A percentile compares a stretch with the other conserved stretches of the same genome.
phyloP scores from a whole-genome alignment of 1,139 yeast species.

The Yamadazyma kanchanaburiensis region DNA sequence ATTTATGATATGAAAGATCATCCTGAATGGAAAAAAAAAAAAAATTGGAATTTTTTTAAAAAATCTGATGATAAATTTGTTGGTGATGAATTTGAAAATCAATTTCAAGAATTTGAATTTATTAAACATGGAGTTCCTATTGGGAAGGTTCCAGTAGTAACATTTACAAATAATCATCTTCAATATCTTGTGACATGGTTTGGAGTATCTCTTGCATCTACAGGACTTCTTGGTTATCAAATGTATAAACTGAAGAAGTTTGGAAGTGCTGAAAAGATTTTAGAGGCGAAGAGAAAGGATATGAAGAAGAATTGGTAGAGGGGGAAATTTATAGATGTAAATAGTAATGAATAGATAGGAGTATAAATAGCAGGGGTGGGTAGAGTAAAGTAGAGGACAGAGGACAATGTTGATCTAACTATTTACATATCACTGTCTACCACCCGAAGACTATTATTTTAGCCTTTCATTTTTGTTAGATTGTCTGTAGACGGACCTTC shows the following conservation, averaged over 20 bases:
- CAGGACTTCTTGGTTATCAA: constrained; percentile 52
- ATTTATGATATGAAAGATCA: constrained; percentile 64
- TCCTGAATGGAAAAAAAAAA: constrained; percentile 39
- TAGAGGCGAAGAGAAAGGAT: constrained; percentile 39
- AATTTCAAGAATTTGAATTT: constrained; percentile 49
- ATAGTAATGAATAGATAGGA: too few relatives aligned
- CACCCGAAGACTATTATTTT: too few relatives aligned
- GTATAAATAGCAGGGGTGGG: too few relatives aligned
- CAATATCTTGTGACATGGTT: constrained; percentile 96
- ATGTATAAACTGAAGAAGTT: constrained; percentile 29
- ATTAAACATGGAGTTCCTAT: constrained; percentile 84
- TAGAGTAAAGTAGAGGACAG: too few relatives aligned
- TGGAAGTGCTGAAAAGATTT: constrained; percentile 37
- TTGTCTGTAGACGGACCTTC: too few relatives aligned
- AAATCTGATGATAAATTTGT: constrained; percentile 5
- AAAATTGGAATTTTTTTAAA: constrained; percentile 10
- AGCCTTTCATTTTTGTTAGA: too few relatives aligned
- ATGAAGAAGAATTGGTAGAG: constrained; percentile 23
- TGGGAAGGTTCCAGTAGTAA: constrained; percentile 77
- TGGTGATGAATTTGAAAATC: constrained; percentile 29
- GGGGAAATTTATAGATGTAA: too few relatives aligned
- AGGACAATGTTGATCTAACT: too few relatives aligned
- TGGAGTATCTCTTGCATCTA: constrained; percentile 70
- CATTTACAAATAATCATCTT: constrained; percentile 82
- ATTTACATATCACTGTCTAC: too few relatives aligned